These are phyloP conservation scores for Fusarium papillatum DNA, from an alignment of 2,329 filamentous ascomycete species.

Conservation along the genomic window DNA sequence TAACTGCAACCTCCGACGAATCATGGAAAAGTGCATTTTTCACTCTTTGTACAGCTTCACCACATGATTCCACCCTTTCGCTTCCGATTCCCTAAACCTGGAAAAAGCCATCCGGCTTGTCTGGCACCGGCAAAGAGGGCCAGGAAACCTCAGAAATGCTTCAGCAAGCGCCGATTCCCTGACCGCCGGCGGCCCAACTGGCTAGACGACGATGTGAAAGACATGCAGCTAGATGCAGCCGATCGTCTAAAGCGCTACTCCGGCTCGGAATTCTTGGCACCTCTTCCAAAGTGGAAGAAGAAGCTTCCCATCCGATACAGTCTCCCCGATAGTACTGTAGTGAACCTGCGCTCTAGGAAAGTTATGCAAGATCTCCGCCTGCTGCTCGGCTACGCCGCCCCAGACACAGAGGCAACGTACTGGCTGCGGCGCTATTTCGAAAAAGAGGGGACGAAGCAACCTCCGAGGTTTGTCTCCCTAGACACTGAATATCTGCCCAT, in stretches of 20 bases:
- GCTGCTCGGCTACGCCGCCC: slow-evolving; percentile 1
- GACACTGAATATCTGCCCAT: slow-evolving; percentile 7
- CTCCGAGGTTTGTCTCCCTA: slow-evolving; percentile 14
- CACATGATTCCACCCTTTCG: background rate
- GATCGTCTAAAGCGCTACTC: background rate
- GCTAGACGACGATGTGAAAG: background rate
- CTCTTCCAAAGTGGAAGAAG: background rate
- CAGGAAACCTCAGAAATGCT: background rate
- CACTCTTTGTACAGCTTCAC: background rate
- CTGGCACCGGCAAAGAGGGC: background rate
- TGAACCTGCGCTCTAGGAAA: background rate
- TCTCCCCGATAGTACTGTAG: background rate
- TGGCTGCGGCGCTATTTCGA: background rate
- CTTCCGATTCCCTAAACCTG: background rate
- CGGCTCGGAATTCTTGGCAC: background rate
- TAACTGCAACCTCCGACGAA: background rate
- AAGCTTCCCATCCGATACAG: background rate
- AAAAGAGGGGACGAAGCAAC: background rate
- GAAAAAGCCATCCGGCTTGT: background rate
- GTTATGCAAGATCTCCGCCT: background rate
- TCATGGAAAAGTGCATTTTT: background rate
- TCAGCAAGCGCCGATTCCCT: background rate
- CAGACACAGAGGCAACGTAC: background rate
- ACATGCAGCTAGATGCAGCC: background rate
- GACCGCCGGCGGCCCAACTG: too few species aligned